Base-by-base conservation (phyloP, 352 stramenopile genomes). In the Globisporangium cederbergense region DNA sequence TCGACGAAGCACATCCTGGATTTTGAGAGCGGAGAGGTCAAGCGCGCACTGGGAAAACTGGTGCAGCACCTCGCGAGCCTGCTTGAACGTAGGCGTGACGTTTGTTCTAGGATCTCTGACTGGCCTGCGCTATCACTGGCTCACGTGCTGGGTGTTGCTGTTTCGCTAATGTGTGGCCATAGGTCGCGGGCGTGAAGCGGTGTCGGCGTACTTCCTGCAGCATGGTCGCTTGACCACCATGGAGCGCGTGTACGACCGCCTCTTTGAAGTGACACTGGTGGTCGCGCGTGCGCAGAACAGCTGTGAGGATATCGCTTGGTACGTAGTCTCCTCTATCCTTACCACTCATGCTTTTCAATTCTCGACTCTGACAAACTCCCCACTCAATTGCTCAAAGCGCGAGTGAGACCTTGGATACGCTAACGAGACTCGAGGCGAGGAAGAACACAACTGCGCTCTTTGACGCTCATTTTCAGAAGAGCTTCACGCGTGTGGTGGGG, bases 201-300 rank as follows among this genome's bases (percentile, higher is more conserved):
- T 89, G n/a, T 86, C 78, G 9, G 75, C 76, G 22, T 76, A 77
- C 45, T 89, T 86, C 60, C 49, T 88, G 38, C 71, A 85, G 60
- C 67, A 79, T 43, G 80, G 78, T 25, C 76, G 79, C 32, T 64
- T 84, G 53, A 67, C 66, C 28, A 74, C 65, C 32, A 76, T 80
- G 62, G 64, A 81, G 47, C 72, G 66, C 60, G 66, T 72, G 40
- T 74, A 74, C 66, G 66, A 77, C 18, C 67, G 68, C 1, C 53
- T 91, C 49, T 85, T 88, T 62, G 75, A 82, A 34, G 47, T 86
- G 3, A 61, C 71, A 34, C 43, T 79, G 20, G 64, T 78, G 7
- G 63, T 90, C 13, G 16, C 51, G 2, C 16, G 38, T 20, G 14
- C 57, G 40, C 40, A 71, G 22, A 32, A 61, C 43, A 13, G 43